A percentile compares a stretch with the other conserved stretches of the same genome.
These are phyloP conservation scores for Cutaneotrichosporon curvatum DNA, from an alignment of 1,284 basidiomycete species.

Conservation along the genomic window DNA sequence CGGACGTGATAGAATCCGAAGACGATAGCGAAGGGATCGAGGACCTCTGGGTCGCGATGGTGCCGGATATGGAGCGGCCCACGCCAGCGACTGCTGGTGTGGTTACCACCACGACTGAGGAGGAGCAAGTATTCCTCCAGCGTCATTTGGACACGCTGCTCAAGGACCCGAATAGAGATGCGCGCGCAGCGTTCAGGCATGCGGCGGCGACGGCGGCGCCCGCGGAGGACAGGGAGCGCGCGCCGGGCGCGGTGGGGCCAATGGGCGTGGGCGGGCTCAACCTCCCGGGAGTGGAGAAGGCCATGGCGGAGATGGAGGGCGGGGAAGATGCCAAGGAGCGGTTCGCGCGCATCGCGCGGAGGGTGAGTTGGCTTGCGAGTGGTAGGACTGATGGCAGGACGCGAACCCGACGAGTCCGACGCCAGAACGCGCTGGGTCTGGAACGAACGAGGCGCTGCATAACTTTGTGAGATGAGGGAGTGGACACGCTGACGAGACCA, in stretches of 20 bases:
- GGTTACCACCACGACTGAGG: slow-evolving; percentile 42
- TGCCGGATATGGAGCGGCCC: slow-evolving; percentile 38
- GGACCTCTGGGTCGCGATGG: slow-evolving; percentile 42
- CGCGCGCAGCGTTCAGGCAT: slow-evolving; percentile 74
- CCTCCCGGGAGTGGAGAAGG: slow-evolving; percentile 76
- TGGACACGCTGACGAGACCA: slow-evolving; percentile 13
- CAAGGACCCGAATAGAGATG: slow-evolving; percentile 79
- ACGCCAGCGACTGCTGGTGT: slow-evolving; percentile 7
- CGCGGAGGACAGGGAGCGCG: not conserved
- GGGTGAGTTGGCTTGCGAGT: slow-evolving; percentile 20
- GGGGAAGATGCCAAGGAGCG: slow-evolving; percentile 35
- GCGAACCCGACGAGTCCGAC: slow-evolving; percentile 18
- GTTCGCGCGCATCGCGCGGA: slow-evolving; percentile 21
- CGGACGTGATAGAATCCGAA: not conserved
- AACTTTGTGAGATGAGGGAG: slow-evolving; percentile 38
- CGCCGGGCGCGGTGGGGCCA: slow-evolving; percentile 66
- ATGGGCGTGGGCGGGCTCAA: slow-evolving; percentile 73
- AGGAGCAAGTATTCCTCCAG: slow-evolving; percentile 78
- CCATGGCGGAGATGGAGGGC: slow-evolving; percentile 75
- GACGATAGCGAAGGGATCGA: slow-evolving; percentile 36
- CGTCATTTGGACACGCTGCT: slow-evolving; percentile 82
- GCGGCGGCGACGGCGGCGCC: slow-evolving; percentile 50
- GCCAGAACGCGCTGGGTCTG: slow-evolving; percentile 12
- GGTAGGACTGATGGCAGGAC: slow-evolving; percentile 18
- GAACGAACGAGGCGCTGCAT: slow-evolving; percentile 43